These are phyloP conservation scores for Aspergillus homomorphus DNA, from an alignment of 495 filamentous ascomycete species.

Conservation along the genomic window DNA sequence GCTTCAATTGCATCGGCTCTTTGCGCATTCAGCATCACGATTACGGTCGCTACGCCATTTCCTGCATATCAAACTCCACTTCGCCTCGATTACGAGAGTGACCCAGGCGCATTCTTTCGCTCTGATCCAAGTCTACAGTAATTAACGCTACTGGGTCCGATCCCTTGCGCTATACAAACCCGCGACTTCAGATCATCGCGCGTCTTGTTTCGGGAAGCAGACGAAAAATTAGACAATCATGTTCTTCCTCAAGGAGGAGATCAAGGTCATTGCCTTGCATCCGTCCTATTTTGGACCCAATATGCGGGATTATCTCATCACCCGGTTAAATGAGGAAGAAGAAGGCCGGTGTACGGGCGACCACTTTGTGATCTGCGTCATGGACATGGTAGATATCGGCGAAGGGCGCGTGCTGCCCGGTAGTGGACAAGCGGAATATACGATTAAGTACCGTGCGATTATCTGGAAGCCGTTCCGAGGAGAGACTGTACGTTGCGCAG, in stretches of 20 bases:
- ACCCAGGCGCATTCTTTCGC: no score
- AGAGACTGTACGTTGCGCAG: constrained; percentile 72
- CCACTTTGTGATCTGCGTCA: constrained; percentile 94
- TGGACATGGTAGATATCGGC: constrained; percentile 89
- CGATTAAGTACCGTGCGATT: constrained; percentile 88
- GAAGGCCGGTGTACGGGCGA: constrained; percentile 90
- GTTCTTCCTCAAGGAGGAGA: constrained; percentile 97
- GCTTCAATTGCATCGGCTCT: constrained; percentile 1
- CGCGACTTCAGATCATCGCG: neutral
- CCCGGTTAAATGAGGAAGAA: constrained; percentile 82
- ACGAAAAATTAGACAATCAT: constrained; percentile 42
- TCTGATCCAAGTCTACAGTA: neutral
- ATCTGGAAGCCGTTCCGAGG: constrained; percentile 97
- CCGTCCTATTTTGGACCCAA: constrained; percentile 93
- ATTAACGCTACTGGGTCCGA: neutral
- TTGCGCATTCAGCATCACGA: neutral
- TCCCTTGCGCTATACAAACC: neutral
- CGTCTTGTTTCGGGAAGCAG: neutral
- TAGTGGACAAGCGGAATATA: constrained; percentile 88
- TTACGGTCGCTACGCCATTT: neutral
- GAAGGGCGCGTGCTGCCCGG: constrained; percentile 88
- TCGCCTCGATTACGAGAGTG: no score
- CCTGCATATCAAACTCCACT: neutral
- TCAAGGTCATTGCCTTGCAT: constrained; percentile 88
- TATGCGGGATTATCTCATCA: constrained; percentile 82